Evolutionary conservation across 2,329 filamentous ascomycete species (phyloP), one percentile per base, ranked within the genome.

Genomic region (Gaeumannomyces sp.): DNA sequence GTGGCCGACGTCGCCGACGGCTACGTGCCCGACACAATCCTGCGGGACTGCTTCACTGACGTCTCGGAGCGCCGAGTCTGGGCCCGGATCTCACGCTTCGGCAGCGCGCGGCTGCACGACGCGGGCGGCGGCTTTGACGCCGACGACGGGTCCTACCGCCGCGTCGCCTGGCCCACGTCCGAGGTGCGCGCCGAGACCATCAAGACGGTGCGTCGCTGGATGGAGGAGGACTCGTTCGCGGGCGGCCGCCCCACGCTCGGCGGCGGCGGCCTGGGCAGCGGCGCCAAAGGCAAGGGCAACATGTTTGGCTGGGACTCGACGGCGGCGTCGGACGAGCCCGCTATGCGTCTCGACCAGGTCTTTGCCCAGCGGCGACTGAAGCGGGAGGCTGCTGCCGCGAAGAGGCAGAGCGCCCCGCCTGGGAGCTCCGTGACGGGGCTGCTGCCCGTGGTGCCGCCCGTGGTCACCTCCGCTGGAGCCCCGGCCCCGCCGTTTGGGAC

Each of bases 61-160:
- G 80, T 82, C 4, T 81, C 82, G 2, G 81, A 89, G 72, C 84
- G 87, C 61, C 88, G 85, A 70, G 79, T 80, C 10, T 90, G 87
- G 87, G 88, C 89, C 68, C 84, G 85, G 27, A 74, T 89, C 25
- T 88, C 87, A 10, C 81, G 87, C 6, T 80, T 80, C 64, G 87
- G 85, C 3, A 85, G 86, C 0, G 79, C 82, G 69, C 79, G 85
- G 7, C 83, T 82, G 66, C 81, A 88, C 68, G 79, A 86, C 64
- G 74, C 75, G 3, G 85, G 83, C 58, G 68, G 65, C 16, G 35
- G 35, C 35, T 38, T 38, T 4, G 35, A 5, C 35, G 14, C 4
- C 35, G 81, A 86, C 60, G 83, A 86, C 62, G 84, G 87, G 11
- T 83, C 81, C 67, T 89, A 89, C 71, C 77, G 82, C 25, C 80